phyloP scores from a whole-genome alignment of 441 rosid species.

The Iberis amara region DNA sequence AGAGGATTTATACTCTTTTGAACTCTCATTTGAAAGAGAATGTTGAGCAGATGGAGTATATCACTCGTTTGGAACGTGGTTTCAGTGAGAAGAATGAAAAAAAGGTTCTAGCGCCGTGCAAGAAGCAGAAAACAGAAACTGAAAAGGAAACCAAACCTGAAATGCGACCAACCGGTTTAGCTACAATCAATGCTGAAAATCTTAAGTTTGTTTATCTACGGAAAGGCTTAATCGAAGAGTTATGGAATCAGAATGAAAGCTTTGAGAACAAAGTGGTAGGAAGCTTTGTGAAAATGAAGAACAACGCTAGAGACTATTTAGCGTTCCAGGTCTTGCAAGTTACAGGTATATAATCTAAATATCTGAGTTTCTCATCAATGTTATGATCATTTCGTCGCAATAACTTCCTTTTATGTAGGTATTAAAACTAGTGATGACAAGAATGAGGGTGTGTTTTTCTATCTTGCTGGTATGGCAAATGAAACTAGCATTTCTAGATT shows the following conservation, averaged over 20 bases:
- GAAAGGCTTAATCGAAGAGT: conserved; percentile 26
- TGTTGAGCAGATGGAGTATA: conserved; percentile 18
- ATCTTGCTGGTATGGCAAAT: conserved; percentile 20
- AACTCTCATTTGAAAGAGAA: conserved; percentile 26
- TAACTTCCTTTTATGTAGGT: conserved; percentile 12
- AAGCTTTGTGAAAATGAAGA: conserved; percentile 59
- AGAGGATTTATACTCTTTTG: conserved; percentile 25
- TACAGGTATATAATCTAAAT: too few relatives aligned
- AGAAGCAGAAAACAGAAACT: conserved; percentile 24
- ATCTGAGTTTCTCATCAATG: background rate
- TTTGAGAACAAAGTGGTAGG: conserved; percentile 49
- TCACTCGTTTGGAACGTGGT: conserved; percentile 16
- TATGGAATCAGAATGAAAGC: conserved; percentile 26
- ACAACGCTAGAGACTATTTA: conserved; percentile 31
- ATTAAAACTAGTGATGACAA: conserved; percentile 14
- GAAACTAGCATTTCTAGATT: conserved; percentile 24
- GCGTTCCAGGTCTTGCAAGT: conserved; percentile 45
- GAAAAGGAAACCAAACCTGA: conserved; percentile 20
- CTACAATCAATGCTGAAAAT: conserved; percentile 24
- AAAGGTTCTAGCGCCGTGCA: conserved; percentile 14
- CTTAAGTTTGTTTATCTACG: conserved; percentile 30
- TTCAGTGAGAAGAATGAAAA: conserved; percentile 24
- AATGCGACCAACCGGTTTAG: conserved; percentile 27
- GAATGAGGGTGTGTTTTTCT: background rate
- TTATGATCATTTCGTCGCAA: background rate